phyloP scores from a whole-genome alignment of 495 filamentous ascomycete genomes.

The Hyaloscypha hepaticicola region DNA sequence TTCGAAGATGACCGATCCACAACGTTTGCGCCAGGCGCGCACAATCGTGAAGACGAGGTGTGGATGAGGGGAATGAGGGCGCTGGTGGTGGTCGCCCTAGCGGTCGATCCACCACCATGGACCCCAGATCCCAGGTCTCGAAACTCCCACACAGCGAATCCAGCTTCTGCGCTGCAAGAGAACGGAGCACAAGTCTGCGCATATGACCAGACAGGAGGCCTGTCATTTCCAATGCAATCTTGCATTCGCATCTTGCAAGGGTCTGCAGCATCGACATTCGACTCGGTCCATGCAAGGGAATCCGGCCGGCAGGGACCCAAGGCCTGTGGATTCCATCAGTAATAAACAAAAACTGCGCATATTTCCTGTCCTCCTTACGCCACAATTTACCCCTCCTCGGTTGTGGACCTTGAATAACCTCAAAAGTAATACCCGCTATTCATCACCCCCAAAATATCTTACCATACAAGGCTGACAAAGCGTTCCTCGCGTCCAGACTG shows the following conservation, averaged over 20 bases:
- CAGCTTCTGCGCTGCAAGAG: background rate
- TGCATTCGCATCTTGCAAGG: background rate
- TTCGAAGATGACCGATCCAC: background rate
- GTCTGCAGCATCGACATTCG: constrained; percentile 6
- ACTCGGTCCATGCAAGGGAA: background rate
- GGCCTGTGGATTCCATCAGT: background rate
- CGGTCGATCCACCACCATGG: background rate
- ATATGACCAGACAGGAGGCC: background rate
- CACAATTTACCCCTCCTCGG: background rate
- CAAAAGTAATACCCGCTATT: background rate
- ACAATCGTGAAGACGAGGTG: background rate
- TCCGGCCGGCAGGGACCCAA: background rate
- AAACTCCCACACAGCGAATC: constrained; percentile 11
- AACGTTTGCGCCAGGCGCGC: background rate
- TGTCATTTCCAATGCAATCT: background rate
- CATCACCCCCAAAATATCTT: background rate
- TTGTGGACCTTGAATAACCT: background rate
- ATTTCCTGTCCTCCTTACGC: background rate
- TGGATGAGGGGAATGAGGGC: background rate
- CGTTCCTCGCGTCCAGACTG: background rate
- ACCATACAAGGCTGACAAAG: background rate
- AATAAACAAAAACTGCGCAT: background rate
- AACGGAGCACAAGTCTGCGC: background rate
- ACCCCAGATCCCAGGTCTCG: constrained; percentile 7
- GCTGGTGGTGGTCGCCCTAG: background rate